Conservation (phyloP, 2,329 filamentous ascomycete genomes). For the Mollisia scopiformis region DNA sequence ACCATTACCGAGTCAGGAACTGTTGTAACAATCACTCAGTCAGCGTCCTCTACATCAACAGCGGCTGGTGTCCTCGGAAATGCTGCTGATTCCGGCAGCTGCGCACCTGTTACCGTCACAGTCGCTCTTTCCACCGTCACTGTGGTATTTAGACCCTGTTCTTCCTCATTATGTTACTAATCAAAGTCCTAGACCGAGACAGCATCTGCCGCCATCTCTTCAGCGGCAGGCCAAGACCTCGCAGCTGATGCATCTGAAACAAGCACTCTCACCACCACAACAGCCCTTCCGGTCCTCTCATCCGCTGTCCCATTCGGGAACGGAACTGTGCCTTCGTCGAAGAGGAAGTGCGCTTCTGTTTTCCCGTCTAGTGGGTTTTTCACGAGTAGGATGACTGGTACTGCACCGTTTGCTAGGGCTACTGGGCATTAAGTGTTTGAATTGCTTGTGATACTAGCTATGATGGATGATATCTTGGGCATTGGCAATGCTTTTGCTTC, state of each 20-base stretch:
- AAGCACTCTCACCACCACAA: background rate
- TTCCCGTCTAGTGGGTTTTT: background rate
- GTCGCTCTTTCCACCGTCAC: background rate
- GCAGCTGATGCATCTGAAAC: background rate
- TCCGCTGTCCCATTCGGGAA: background rate
- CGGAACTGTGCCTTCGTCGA: background rate
- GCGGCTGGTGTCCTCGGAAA: background rate
- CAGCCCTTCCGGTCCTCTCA: background rate
- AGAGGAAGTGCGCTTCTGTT: background rate
- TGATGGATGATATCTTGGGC: no score
- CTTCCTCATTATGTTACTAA: background rate
- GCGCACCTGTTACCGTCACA: background rate
- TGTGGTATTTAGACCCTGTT: background rate
- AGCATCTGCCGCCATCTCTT: background rate
- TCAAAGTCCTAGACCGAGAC: background rate
- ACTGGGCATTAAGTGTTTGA: background rate
- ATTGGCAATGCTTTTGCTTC: no score
- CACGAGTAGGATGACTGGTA: background rate
- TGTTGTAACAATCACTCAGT: background rate
- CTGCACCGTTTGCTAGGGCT: background rate
- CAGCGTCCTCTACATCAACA: background rate
- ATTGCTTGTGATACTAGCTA: no score
- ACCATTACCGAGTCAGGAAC: no score
- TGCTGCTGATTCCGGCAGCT: background rate
- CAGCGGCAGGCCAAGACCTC: background rate